Evolutionary conservation across 345 rosid species (phyloP).

Genomic region (Citrus mangshanensis): DNA sequence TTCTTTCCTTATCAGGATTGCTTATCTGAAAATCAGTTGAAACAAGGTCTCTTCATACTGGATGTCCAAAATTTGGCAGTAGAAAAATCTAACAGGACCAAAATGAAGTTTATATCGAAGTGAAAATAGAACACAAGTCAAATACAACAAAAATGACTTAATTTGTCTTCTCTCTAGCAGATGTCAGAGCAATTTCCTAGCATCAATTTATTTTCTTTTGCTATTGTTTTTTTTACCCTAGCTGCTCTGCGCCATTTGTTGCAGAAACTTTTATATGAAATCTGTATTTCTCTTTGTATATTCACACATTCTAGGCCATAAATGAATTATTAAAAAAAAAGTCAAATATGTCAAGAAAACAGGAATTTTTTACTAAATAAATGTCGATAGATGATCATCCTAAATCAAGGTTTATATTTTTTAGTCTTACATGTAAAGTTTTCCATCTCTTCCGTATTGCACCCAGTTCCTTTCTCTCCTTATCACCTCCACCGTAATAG

Average conservation of each 20-base stretch:
- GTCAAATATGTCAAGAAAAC: not conserved
- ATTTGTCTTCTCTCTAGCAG: not conserved
- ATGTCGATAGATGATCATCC: not conserved
- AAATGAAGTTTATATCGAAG: not conserved
- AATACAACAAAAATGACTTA: not conserved
- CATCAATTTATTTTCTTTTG: not conserved
- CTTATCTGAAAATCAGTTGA: constrained; percentile 41
- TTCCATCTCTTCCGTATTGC: constrained; percentile 96
- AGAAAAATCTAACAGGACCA: not conserved
- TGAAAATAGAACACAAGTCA: not conserved
- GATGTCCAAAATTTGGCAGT: not conserved
- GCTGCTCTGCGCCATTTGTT: not conserved
- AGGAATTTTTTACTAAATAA: not conserved
- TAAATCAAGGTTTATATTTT: constrained; percentile 12
- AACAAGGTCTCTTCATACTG: not conserved
- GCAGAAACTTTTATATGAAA: not conserved
- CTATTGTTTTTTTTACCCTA: no score
- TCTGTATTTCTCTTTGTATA: not conserved
- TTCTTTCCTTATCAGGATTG: constrained; percentile 87
- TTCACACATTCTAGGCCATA: not conserved
- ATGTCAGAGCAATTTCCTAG: not conserved
- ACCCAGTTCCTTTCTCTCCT: constrained; percentile 75
- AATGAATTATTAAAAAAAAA: not conserved
- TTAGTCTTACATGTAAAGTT: constrained; percentile 79
- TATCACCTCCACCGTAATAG: constrained; percentile 96